Percentiles rank a stretch among this genome's conserved stretches.
These are phyloP conservation scores for Yamadazyma triangularis DNA, from an alignment of 1,139 yeast genomes.

Conservation along the genomic window DNA sequence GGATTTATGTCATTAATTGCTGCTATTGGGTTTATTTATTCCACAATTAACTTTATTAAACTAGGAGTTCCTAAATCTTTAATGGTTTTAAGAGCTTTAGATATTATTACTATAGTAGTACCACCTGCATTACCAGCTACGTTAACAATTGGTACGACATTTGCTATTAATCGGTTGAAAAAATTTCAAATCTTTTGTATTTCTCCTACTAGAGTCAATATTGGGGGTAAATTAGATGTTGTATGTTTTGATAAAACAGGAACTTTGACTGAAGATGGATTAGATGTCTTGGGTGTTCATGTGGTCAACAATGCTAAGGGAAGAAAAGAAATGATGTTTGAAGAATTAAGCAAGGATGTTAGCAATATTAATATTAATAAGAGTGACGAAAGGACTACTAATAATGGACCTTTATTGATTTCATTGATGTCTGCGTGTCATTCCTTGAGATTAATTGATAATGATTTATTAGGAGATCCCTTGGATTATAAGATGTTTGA, in stretches of 20 bases:
- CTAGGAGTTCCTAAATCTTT: slow-evolving; percentile 65
- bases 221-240: slow-evolving; percentile 89
- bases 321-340: slow-evolving; percentile 49
- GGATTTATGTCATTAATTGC: slow-evolving; percentile 94
- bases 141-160: slow-evolving; percentile 90
- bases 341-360: slow-evolving; percentile 33
- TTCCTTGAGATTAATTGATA: slow-evolving; percentile 74
- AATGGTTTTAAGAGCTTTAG: slow-evolving; percentile 85
- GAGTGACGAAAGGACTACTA: slow-evolving; percentile 16
- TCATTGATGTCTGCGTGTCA: slow-evolving; percentile 81
- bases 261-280: slow-evolving; percentile 93
- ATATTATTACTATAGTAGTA: slow-evolving; percentile 90
- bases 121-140: slow-evolving; percentile 99
- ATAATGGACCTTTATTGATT: slow-evolving; percentile 33
- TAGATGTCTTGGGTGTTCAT: slow-evolving; percentile 88
- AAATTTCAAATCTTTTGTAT: slow-evolving; percentile 71
- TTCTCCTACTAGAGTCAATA: slow-evolving; percentile 88
- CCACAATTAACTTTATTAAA: slow-evolving; percentile 76
- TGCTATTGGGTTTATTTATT: slow-evolving; percentile 72
- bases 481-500: slow-evolving; percentile 90
- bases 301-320: slow-evolving; percentile 50
- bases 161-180: slow-evolving; percentile 76
- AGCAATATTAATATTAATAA: slow-evolving; percentile 15
- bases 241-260: slow-evolving; percentile 97
- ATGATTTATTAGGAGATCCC: slow-evolving; percentile 87